Evolutionary conservation across 208 protist species (phyloP).

Genomic region (Porcisia deanei): DNA sequence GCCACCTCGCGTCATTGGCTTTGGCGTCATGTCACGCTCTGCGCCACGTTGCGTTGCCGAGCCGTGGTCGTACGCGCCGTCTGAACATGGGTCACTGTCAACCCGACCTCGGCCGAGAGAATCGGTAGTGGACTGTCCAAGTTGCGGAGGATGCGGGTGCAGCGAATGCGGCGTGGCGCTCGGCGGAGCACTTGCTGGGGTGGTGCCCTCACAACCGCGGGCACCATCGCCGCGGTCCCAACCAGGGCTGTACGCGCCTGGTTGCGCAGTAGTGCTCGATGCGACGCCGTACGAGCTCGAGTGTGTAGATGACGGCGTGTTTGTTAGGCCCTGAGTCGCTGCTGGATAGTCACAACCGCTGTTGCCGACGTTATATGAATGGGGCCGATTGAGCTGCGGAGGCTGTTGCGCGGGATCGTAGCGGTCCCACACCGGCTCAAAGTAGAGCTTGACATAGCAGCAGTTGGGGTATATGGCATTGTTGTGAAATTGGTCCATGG

Average conservation of each 20-base stretch:
- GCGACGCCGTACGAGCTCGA: background rate
- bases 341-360: constrained; percentile 10
- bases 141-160: background rate
- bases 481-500: constrained; percentile 68
- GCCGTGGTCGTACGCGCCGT: background rate
- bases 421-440: constrained; percentile 36
- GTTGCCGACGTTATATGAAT: constrained; percentile 8
- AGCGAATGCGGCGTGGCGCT: constrained; percentile 11
- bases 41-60: background rate
- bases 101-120: background rate
- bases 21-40: background rate
- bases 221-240: background rate
- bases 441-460: constrained; percentile 75
- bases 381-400: background rate
- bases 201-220: background rate
- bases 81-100: background rate
- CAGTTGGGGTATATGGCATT: constrained; percentile 86
- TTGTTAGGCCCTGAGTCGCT: background rate
- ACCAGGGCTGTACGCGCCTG: background rate
- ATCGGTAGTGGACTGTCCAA: background rate
- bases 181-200: background rate
- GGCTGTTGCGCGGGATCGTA: constrained; percentile 5
- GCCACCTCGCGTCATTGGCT: constrained; percentile 23
- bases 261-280: background rate
- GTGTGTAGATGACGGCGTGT: background rate